Evolutionary conservation across 2,329 filamentous ascomycete genomes (phyloP), one percentile per base, ranked within the genome.

Genomic region (Colletotrichum liaoningense): DNA sequence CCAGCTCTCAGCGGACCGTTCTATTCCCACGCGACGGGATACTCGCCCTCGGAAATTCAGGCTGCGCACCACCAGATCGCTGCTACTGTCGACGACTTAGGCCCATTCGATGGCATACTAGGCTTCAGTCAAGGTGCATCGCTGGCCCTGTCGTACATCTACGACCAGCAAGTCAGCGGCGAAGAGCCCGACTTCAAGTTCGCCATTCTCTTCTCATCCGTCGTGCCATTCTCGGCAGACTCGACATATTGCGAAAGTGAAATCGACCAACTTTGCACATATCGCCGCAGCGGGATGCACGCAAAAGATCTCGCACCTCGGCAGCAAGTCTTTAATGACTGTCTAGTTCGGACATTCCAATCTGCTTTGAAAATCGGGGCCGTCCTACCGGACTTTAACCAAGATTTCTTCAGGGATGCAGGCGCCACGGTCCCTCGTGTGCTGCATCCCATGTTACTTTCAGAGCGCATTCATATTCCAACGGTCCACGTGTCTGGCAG

Each of bases 71-170:
- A 71, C 4, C 24, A 71, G 4, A 56, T 67, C 14, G 69, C 69
- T 2, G 11, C 69, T 5, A 67, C 63, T 1, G 62, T 77, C 14
- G 63, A 55, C 16, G 67, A 71, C 19, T 56, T 76, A 19, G 77
- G 76, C 4, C 77, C 77, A 0, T 77, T 77, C n/a, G 77, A 78
- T 49, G 76, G 69, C 22, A 63, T 75, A 22, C 6, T 78, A 8
- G 76, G 76, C n/a, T 78, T 78, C 58, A 77, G 75, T 16, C 73
- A 76, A 52, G 77, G 77, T 2, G 75, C 74, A 42, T 72, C 67
- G 2, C 9, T 76, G 2, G 72, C 74, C 0, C 49, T 62, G 4
- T 72, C 63, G 2, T 74, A 68, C 24, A 67, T 69, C 28, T 56
- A 56, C 11, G 49, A 69, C 52, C 73, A 73, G 4, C 73, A 69